Conservation (phyloP, 441 rosid genomes). For the Brassica hybrid region DNA sequence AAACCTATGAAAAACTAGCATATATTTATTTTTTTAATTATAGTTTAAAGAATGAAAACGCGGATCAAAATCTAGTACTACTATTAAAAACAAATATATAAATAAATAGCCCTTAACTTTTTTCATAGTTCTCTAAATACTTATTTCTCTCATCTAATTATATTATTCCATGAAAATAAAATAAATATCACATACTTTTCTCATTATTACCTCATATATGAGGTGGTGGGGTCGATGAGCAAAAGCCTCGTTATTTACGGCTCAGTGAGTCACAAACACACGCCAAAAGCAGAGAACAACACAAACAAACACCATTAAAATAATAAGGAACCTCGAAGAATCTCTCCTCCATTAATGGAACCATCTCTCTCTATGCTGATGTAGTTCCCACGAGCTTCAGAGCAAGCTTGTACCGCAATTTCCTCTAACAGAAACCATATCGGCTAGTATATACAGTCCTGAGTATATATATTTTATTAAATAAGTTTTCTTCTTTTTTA, state of each 20-base stretch:
- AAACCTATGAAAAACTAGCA: neutral
- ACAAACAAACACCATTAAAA: neutral
- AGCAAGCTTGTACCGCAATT: conserved; percentile 22
- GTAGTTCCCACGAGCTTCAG: conserved; percentile 38
- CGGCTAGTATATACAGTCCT: neutral
- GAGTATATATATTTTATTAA: neutral
- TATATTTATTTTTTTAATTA: too few species aligned
- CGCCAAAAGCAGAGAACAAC: conserved; percentile 24
- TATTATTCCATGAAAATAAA: conserved; percentile 1
- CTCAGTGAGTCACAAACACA: too few species aligned
- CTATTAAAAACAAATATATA: too few species aligned
- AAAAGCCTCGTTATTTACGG: conserved; percentile 22
- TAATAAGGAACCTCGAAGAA: conserved; percentile 9
- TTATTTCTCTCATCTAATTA: neutral
- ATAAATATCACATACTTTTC: neutral
- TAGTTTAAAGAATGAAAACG: too few species aligned
- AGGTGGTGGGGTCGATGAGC: conserved; percentile 33
- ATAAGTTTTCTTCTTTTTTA: conserved; percentile 24
- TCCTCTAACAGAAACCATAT: conserved; percentile 31
- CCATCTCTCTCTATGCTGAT: conserved; percentile 33
- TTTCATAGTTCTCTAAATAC: neutral
- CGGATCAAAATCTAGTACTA: too few species aligned
- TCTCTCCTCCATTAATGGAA: conserved; percentile 38
- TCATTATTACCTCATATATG: conserved; percentile 16
- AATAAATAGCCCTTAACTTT: too few species aligned